phyloP scores from a whole-genome alignment of 345 rosid species.

The Boechera stricta region DNA sequence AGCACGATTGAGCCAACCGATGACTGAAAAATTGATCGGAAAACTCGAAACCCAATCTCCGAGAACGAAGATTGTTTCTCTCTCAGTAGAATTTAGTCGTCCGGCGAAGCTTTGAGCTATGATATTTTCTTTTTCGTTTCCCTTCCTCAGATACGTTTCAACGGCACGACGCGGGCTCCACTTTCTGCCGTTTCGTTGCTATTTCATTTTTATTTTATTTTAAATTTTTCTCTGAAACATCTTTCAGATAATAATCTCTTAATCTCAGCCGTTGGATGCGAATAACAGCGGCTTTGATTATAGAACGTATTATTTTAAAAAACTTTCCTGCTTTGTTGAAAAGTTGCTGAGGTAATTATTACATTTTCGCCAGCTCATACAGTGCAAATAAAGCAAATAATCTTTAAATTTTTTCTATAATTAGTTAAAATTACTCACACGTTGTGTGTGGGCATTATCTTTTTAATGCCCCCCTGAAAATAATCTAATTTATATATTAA shows the following conservation, averaged over 20 bases:
- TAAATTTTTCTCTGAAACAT: not conserved
- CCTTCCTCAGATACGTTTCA: constrained; percentile 36
- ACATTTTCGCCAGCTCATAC: constrained; percentile 43
- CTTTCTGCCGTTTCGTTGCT: constrained; percentile 44
- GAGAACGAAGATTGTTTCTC: constrained; percentile 4
- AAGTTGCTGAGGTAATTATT: constrained; percentile 23
- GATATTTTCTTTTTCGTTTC: not conserved
- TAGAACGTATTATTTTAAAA: not conserved
- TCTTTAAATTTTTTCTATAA: constrained; percentile 18
- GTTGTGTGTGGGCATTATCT: constrained; percentile 15
- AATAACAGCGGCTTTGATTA: constrained; percentile 12
- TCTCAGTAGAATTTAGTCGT: constrained; percentile 38
- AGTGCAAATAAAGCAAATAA: constrained; percentile 32
- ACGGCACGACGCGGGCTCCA: constrained; percentile 52
- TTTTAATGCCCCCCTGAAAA: not conserved
- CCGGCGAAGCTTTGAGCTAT: constrained; percentile 33
- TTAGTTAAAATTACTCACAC: constrained; percentile 17
- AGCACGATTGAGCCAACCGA: constrained; percentile 8
- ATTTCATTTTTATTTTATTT: not conserved
- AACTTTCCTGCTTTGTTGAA: not conserved
- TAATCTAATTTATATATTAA: too few species aligned
- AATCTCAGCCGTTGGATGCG: constrained; percentile 45
- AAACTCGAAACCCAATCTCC: not conserved
- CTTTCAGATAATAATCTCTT: not conserved
- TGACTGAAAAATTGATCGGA: constrained; percentile 26